These are phyloP conservation scores for Chalaropsis thielavioides DNA, from an alignment of 2,329 filamentous ascomycete species.

Conservation along the genomic window DNA sequence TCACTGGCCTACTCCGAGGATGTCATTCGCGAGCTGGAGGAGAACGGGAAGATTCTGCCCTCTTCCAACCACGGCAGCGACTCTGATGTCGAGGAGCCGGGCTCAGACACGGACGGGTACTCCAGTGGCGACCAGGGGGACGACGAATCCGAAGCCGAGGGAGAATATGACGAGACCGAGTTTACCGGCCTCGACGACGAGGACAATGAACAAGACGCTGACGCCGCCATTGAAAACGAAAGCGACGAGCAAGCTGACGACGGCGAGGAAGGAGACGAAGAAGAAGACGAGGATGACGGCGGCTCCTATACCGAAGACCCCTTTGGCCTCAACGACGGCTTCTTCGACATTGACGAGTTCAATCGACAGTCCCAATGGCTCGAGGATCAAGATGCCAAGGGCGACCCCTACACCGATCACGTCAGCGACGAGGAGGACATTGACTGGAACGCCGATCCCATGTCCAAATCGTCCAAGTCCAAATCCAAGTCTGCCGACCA, in stretches of 20 bases:
- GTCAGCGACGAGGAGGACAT: slow-evolving; percentile 75
- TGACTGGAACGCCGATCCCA: slow-evolving; percentile 73
- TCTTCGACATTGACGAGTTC: slow-evolving; percentile 96
- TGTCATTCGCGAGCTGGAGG: slow-evolving; percentile 36
- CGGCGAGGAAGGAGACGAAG: slow-evolving; percentile 27
- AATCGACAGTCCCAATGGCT: slow-evolving; percentile 85
- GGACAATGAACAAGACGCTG: slow-evolving; percentile 25
- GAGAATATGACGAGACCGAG: slow-evolving; percentile 12
- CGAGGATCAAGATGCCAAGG: slow-evolving; percentile 68
- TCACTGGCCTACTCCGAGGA: slow-evolving; percentile 36
- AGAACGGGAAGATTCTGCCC: slow-evolving; percentile 32
- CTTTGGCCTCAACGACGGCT: slow-evolving; percentile 85
- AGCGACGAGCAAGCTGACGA: not conserved
- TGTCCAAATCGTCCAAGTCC: slow-evolving; percentile 29
- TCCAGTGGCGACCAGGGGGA: slow-evolving; percentile 26
- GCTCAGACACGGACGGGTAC: slow-evolving; percentile 24
- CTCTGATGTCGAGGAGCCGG: slow-evolving; percentile 24
- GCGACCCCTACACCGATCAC: slow-evolving; percentile 57
- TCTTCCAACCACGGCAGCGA: slow-evolving; percentile 20
- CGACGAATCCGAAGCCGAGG: slow-evolving; percentile 23
- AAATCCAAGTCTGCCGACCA: slow-evolving; percentile 26
- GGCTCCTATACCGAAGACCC: slow-evolving; percentile 52
- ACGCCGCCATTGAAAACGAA: slow-evolving; percentile 22
- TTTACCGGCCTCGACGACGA: slow-evolving; percentile 22
- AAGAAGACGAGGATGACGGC: slow-evolving; percentile 33